Evolutionary conservation across 805 yeast genomes (phyloP), one percentile per base, ranked within the genome.

Genomic region (Hanseniaspora clermontiae): DNA sequence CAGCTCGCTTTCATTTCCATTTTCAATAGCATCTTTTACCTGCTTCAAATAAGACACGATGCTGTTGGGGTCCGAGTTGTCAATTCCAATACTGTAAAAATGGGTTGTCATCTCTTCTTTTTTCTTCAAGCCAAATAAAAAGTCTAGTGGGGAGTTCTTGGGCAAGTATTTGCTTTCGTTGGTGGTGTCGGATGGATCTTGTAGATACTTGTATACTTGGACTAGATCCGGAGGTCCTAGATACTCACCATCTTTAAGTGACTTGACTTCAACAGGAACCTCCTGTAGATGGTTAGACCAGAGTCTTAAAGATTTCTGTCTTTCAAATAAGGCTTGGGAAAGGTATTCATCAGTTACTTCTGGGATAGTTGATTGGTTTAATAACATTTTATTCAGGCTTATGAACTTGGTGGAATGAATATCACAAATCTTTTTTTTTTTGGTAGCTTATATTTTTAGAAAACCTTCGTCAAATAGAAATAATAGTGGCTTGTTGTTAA

Each of bases 31-130:
- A 55, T 78, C 84, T 37, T 88, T 83, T 60, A 86, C 66, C 7
- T 80, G 77, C 65, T 84, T 85, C 57, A 85, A 70, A 57, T 81
- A 81, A 1, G 89, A 89, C 11, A 91, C 90, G 55, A 86, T 81
- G 1, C 89, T 77, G 1, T 93, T 86, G 15, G 87, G 78, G 62
- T 80, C 83, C 27, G 87, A 80, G 19, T 85, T 82, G 64, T 86
- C 91, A 1, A 82, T 75, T 7, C 95, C 95, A 0, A 87, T 77
- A 61, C 79, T 81, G 67, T 86, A 85, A 49, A 85, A 72, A 65
- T 78, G 85, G 1, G 93, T 83, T 10, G 88, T 86, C n/a, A 81
- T 68, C 50, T 75, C 80, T 42, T 45, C 32, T 24, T 57, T 57
- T 19, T 57, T 57, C 17, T 51, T 51, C n/a, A 57, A 27, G 17